phyloP scores from a whole-genome alignment of 192 early-diverging fungal genomes.

The Coemansia sp. region DNA sequence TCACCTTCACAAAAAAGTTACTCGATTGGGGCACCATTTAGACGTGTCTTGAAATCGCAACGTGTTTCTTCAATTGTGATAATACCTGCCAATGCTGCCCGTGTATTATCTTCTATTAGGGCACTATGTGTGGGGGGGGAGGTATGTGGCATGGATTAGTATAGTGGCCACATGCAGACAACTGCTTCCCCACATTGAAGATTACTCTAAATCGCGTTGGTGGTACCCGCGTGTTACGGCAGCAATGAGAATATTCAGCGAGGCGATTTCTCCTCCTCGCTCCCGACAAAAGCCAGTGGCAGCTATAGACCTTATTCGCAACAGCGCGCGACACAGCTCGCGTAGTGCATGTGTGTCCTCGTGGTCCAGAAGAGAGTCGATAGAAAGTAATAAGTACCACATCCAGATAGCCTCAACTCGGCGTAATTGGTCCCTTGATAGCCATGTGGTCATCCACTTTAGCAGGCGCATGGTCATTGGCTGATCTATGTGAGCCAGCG shows the following conservation, averaged over 20 bases:
- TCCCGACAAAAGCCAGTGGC: conserved; percentile 1
- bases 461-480: conserved; percentile 34
- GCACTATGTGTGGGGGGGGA: neutral
- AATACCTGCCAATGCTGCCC: neutral
- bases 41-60: neutral
- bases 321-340: conserved; percentile 37
- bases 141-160: neutral
- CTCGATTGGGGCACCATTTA: neutral
- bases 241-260: conserved; percentile 40
- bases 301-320: conserved; percentile 12
- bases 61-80: neutral
- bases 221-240: conserved; percentile 37
- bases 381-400: conserved; percentile 39
- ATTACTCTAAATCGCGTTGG: conserved; percentile 32
- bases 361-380: conserved; percentile 39
- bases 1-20: neutral
- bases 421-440: conserved; percentile 20
- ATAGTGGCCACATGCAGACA: neutral
- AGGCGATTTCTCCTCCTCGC: conserved; percentile 32
- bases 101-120: neutral
- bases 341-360: conserved; percentile 42
- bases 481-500: conserved; percentile 37
- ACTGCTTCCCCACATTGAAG: neutral
- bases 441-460: conserved; percentile 38
- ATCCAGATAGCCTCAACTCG: conserved; percentile 34